These are phyloP conservation scores for Oryza longistaminata DNA, from an alignment of 176 grass and related monocot species.

Conservation along the genomic window DNA sequence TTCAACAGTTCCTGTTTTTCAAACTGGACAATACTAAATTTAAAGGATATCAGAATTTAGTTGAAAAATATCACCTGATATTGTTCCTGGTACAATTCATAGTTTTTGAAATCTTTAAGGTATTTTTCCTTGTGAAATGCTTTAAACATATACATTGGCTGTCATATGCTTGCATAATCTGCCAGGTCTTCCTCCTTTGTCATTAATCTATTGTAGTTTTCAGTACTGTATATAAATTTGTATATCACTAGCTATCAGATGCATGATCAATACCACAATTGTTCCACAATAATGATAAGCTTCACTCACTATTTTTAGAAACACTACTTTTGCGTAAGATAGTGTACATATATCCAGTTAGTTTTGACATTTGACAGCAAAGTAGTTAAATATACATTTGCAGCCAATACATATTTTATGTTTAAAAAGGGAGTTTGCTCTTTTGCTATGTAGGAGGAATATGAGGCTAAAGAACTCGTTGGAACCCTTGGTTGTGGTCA, in stretches of 20 bases:
- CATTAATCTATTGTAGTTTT: slow-evolving; percentile 22
- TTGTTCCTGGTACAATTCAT: neutral
- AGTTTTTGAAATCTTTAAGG: neutral
- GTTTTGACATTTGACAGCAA: neutral
- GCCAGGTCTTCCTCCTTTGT: slow-evolving; percentile 52
- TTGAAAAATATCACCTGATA: neutral
- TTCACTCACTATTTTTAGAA: slow-evolving; percentile 1
- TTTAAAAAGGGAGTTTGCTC: slow-evolving; percentile 3
- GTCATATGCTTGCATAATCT: slow-evolving; percentile 60
- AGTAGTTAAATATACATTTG: neutral
- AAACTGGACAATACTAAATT: neutral
- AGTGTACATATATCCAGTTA: neutral
- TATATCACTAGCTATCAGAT: slow-evolving; percentile 9
- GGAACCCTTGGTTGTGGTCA: slow-evolving; percentile 60
- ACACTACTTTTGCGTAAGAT: slow-evolving; percentile 4
- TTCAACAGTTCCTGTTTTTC: neutral
- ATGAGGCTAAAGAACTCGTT: slow-evolving; percentile 40
- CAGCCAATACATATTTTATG: neutral
- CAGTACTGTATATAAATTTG: neutral
- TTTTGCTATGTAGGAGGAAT: slow-evolving; percentile 55
- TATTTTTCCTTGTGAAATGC: slow-evolving; percentile 23
- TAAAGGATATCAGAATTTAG: slow-evolving; percentile 31
- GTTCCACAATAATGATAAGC: neutral
- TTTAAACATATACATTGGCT: slow-evolving; percentile 13
- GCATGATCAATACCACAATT: slow-evolving; percentile 10